Evolutionary conservation across 768 basidiomycete species (phyloP), one percentile per base, ranked within the genome.

Genomic region (Naganishia friedmannii): DNA sequence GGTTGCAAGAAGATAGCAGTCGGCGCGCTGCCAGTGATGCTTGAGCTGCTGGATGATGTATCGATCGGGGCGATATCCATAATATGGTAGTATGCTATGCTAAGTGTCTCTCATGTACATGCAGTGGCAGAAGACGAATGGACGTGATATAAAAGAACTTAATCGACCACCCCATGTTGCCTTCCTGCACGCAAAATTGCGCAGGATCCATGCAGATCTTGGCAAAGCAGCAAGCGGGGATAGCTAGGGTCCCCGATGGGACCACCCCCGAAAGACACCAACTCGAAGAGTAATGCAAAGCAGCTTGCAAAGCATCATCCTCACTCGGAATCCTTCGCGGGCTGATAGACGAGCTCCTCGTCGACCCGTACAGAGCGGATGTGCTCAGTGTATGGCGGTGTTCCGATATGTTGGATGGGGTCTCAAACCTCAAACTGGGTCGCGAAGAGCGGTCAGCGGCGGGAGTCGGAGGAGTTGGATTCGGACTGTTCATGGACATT

Each of bases 361-460:
- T n/a, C n/a, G n/a, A 51, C 48, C n/a, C n/a, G 15, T 17, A 28
- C 57, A 23, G n/a, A n/a, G 60, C 60, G 42, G 60, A 42, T 37
- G 6, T 37, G n/a, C n/a, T 37, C 34, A 37, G 34, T 4, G 12
- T 5, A 13, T 8, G 32, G 60, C 60, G 60, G 60, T 45, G 60
- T 63, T 63, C 60, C 60, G 60, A n/a, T 42, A 63, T 63, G 26
- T 26, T 63, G 60, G 60, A 34, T 63, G 34, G 42, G 46, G 60
- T 63, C 60, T 63, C 60, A 26, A 26, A 51, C 3, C 42, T 63
- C 60, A 26, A 26, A 51, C 48, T 51, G n/a, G 48, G 23, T 21
- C 19, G 48, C 48, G 7, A 51, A 26, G n/a, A n/a, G 48, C 48
- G 48, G 4, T 51, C 48, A 12, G 23, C 48, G 48, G n/a, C 48